Evolutionary conservation across 2,329 filamentous ascomycete species (phyloP).

Genomic region (Akanthomyces dipterigenus): DNA sequence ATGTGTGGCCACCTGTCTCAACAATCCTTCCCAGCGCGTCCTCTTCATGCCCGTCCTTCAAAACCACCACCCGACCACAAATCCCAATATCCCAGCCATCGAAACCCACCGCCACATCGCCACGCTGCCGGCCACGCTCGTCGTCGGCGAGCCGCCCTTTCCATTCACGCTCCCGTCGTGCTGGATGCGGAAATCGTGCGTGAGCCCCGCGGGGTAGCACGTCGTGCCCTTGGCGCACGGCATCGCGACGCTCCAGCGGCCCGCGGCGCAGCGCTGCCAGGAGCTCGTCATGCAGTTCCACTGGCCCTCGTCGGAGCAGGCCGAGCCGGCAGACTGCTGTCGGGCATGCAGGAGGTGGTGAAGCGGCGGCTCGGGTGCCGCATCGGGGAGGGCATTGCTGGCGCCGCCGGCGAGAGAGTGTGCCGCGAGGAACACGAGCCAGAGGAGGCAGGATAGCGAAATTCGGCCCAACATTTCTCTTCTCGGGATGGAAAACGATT

Average conservation of each 20-base stretch:
- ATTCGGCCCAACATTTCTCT: not conserved
- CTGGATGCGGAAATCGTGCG: constrained; percentile 33
- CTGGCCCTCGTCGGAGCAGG: constrained; percentile 41
- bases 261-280: constrained; percentile 45
- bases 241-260: constrained; percentile 40
- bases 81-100: not conserved
- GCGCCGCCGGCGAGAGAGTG: not conserved
- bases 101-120: not conserved
- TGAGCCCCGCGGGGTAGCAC: constrained; percentile 38
- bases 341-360: not conserved
- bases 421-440: not conserved
- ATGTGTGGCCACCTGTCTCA: not conserved
- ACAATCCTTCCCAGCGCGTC: too few species aligned
- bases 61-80: not conserved
- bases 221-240: constrained; percentile 36
- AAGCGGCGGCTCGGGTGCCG: not conserved
- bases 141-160: not conserved
- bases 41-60: too few species aligned
- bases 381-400: not conserved
- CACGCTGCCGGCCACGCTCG: not conserved
- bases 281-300: constrained; percentile 46
- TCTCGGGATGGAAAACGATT: not conserved
- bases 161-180: constrained; percentile 17
- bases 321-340: constrained; percentile 26
- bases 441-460: not conserved